Evolutionary conservation across 2,329 filamentous ascomycete genomes (phyloP).

Genomic region (Zalaria sp.): DNA sequence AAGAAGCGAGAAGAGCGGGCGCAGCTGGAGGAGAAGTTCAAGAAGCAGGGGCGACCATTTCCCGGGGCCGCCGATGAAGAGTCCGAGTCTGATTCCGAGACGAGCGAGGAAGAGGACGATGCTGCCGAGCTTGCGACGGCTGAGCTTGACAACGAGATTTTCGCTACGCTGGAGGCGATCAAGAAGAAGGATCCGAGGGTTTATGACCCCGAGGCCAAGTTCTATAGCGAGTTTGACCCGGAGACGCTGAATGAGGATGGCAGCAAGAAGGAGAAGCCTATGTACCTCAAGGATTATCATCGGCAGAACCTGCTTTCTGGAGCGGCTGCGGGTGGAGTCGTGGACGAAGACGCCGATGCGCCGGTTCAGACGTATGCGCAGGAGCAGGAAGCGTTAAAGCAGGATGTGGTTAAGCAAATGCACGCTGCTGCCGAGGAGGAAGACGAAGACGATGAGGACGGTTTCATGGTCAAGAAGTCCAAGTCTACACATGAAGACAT

Average conservation of each 20-base stretch:
- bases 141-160: conserved; percentile 74
- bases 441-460: conserved; percentile 39
- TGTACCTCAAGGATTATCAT: conserved; percentile 83
- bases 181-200: conserved; percentile 81
- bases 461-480: conserved; percentile 62
- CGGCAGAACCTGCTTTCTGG: conserved; percentile 75
- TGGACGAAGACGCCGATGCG: conserved; percentile 37
- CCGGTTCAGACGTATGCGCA: conserved; percentile 63
- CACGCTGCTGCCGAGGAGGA: conserved; percentile 43
- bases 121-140: conserved; percentile 76
- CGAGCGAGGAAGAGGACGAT: conserved; percentile 75
- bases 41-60: conserved; percentile 28
- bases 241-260: conserved; percentile 19
- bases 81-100: conserved; percentile 51
- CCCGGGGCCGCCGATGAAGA: conserved; percentile 44
- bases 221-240: conserved; percentile 56
- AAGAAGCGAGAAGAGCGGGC: conserved; percentile 88
- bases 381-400: conserved; percentile 75
- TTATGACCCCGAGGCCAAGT: conserved; percentile 67
- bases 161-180: conserved; percentile 75
- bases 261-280: conserved; percentile 51
- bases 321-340: conserved; percentile 35
- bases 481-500: conserved; percentile 20
- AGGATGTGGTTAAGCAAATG: conserved; percentile 66
- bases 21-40: conserved; percentile 74